Base-by-base conservation (phyloP, 2,329 filamentous ascomycete species). In the Leptosphaerulina australis region DNA sequence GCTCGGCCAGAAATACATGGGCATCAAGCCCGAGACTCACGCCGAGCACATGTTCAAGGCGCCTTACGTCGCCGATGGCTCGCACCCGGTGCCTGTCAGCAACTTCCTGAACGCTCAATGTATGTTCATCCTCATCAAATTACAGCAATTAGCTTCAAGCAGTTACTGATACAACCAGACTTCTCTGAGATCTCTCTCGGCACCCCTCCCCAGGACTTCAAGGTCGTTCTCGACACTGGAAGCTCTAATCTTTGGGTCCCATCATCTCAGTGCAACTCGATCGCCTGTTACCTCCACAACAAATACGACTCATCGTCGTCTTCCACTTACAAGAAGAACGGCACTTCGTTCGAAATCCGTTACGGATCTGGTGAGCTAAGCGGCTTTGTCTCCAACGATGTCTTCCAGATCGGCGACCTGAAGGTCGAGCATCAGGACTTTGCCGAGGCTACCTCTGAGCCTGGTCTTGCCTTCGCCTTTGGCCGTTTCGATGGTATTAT, bases 241-340 rank as follows among this genome's bases (percentile, higher is more conserved):
- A 97, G 91, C 83, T 97, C 94, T 74, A 99, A 99, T 82, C 84
- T 99, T 58, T 99, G 95, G 95, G 92, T 99, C 53, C 95, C 95
- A 29, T 96, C 92, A 18, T 81, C 84, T 49, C 82, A 91, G 71
- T 99, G 95, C 76, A 87, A 84, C 71, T 97, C 92, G 71, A 99
- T 99, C 71, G 95, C 94, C 60, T 99, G 94, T 84, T 99, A 93
- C 79, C 86, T 99, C 53, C 94, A 99, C 83, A 86, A 78, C 76
- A 99, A 95, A 80, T 99, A 97, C 80, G 91, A 97, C 77, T 94
- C 91, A 50, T 88, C 87, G 28, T 79, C 86, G 4, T 99, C 95
- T 37, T 93, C 87, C 15, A 90, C 90, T 38, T 96, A 92, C 84
- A 89, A 95, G 85, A 84, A 88, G 82, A 99, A 99, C 73, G 95